These are phyloP conservation scores for Ettlia oleoabundans DNA, from an alignment of 139 green algal species.

Conservation along the genomic window DNA sequence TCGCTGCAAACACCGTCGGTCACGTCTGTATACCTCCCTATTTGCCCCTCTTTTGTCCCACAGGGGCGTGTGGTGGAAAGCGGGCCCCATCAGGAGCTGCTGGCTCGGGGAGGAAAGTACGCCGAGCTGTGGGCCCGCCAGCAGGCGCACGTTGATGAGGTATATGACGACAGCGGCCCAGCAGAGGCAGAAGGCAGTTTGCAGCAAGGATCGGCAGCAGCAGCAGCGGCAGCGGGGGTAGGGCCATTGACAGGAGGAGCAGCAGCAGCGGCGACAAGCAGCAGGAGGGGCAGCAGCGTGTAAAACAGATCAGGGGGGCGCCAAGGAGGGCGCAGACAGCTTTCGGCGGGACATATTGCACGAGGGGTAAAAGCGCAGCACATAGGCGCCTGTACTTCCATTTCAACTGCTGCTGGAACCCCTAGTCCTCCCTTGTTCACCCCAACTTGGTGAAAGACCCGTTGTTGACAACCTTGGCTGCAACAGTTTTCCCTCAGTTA, in stretches of 20 bases:
- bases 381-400: no score
- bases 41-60: not conserved
- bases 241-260: not conserved
- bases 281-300: not conserved
- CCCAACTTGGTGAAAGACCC: no score
- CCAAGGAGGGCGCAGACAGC: no score
- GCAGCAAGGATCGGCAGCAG: not conserved
- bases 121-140: constrained; percentile 80
- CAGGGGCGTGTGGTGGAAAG: constrained; percentile 83
- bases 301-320: no score
- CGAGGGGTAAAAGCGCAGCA: no score
- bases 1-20: no score
- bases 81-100: constrained; percentile 80
- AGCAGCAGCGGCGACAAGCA: not conserved
- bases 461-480: no score
- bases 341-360: no score
- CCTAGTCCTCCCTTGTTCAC: no score
- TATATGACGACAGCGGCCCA: constrained; percentile 38
- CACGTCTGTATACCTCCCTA: not conserved
- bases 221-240: not conserved
- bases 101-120: constrained; percentile 70
- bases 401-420: no score
- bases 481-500: no score
- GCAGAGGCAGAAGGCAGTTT: not conserved
- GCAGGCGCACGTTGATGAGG: constrained; percentile 54